Evolutionary conservation across 139 green algal species (phyloP).

Genomic region (Mesostigma viride): DNA sequence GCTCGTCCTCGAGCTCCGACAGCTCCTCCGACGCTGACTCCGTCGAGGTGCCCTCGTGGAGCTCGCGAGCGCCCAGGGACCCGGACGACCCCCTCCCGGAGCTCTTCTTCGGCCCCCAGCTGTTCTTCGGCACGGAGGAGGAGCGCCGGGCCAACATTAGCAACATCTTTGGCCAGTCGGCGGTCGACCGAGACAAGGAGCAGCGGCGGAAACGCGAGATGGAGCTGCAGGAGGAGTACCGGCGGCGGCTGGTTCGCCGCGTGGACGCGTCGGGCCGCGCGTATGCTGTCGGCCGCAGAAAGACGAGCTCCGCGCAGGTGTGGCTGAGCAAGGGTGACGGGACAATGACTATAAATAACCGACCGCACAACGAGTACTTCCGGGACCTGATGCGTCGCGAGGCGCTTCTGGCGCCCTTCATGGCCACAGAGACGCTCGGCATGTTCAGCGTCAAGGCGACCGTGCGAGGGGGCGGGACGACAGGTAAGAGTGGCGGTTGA

Average conservation of each 20-base stretch:
- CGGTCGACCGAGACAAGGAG: too few relatives aligned
- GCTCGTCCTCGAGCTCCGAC: too few relatives aligned
- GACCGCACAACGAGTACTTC: conserved; percentile 58
- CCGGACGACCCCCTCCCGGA: too few relatives aligned
- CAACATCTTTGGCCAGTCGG: too few relatives aligned
- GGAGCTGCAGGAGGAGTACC: not conserved
- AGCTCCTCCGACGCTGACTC: too few relatives aligned
- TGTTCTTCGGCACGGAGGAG: too few relatives aligned
- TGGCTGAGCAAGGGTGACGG: conserved; percentile 38
- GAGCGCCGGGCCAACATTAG: too few relatives aligned
- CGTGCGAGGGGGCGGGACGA: conserved; percentile 34
- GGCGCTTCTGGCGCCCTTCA: conserved; percentile 57
- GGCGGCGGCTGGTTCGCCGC: not conserved
- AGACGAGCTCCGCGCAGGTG: conserved; percentile 29
- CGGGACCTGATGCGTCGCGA: conserved; percentile 35
- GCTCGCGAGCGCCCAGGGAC: too few relatives aligned
- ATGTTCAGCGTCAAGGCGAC: conserved; percentile 50
- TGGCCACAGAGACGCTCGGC: conserved; percentile 43
- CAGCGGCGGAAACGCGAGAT: too few relatives aligned
- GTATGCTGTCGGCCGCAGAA: conserved; percentile 23
- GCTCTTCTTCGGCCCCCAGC: too few relatives aligned
- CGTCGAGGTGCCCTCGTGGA: too few relatives aligned
- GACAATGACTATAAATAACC: conserved; percentile 58
- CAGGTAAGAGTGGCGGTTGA: too few relatives aligned
- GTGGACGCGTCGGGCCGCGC: not conserved